These are phyloP conservation scores for Scalesia atractyloides DNA, from an alignment of 129 eudicot genomes.

Conservation along the genomic window DNA sequence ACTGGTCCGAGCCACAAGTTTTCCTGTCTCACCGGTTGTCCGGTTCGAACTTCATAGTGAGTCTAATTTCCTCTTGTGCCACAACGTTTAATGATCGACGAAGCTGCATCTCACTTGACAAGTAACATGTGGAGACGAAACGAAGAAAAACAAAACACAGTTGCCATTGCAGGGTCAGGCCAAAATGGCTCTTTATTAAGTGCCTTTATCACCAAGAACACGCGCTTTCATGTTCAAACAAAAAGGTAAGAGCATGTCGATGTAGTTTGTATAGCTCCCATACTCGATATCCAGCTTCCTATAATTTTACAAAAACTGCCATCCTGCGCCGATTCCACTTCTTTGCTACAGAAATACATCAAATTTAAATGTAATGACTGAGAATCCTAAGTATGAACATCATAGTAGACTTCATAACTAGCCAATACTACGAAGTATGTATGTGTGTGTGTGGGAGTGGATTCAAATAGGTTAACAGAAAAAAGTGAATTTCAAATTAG, in stretches of 20 bases:
- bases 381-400: neutral
- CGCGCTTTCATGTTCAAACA: neutral
- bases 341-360: conserved; percentile 13
- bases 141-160: conserved; percentile 7
- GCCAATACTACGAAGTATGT: no score
- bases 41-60: neutral
- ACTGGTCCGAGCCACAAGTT: neutral
- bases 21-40: neutral
- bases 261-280: neutral
- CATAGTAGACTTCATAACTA: neutral
- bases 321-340: conserved; percentile 7
- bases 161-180: conserved; percentile 16
- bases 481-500: neutral
- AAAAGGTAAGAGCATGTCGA: neutral
- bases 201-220: neutral
- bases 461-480: neutral
- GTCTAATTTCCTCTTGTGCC: conserved; percentile 2
- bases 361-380: neutral
- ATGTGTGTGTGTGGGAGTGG: no score
- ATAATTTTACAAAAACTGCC: conserved; percentile 15
- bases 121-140: neutral
- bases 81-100: neutral
- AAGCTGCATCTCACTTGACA: neutral
- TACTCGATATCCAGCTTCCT: conserved; percentile 11
- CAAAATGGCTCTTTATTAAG: conserved; percentile 17